These are phyloP conservation scores for Paramecium sexaurelia DNA, from an alignment of 73 alveolate species.

Conservation along the genomic window DNA sequence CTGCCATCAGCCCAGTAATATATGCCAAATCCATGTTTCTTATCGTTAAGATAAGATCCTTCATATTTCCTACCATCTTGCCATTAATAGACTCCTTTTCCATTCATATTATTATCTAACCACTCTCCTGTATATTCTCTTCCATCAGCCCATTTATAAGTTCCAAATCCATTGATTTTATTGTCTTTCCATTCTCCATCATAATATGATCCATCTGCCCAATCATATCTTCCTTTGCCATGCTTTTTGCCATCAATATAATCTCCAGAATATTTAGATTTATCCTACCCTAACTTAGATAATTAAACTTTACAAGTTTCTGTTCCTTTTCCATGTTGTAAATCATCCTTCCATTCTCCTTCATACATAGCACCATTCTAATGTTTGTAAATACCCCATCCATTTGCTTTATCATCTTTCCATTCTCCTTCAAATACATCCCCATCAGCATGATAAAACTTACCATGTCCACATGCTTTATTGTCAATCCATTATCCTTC, in stretches of 20 bases:
- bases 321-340: slow-evolving; percentile 11
- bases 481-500: slow-evolving; percentile 74
- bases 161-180: slow-evolving; percentile 70
- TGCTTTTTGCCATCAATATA: slow-evolving; percentile 68
- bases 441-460: slow-evolving; percentile 82
- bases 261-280: slow-evolving; percentile 73
- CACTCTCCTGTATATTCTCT: slow-evolving; percentile 83
- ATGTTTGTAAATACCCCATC: slow-evolving; percentile 1
- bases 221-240: slow-evolving; percentile 69
- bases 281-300: slow-evolving; percentile 40
- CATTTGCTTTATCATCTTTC: slow-evolving; percentile 65
- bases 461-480: slow-evolving; percentile 86
- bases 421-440: slow-evolving; percentile 84
- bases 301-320: slow-evolving; percentile 18
- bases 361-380: slow-evolving; percentile 17
- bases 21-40: slow-evolving; percentile 80
- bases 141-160: slow-evolving; percentile 84
- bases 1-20: slow-evolving; percentile 87
- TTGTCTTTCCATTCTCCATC: slow-evolving; percentile 85
- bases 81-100: slow-evolving; percentile 61
- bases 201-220: slow-evolving; percentile 81
- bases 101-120: slow-evolving; percentile 61
- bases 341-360: slow-evolving; percentile 49
- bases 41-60: slow-evolving; percentile 69
- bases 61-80: slow-evolving; percentile 65